Evolutionary conservation across 2,329 filamentous ascomycete genomes (phyloP), one percentile per base, ranked within the genome.

Genomic region (Penicillium palitans): DNA sequence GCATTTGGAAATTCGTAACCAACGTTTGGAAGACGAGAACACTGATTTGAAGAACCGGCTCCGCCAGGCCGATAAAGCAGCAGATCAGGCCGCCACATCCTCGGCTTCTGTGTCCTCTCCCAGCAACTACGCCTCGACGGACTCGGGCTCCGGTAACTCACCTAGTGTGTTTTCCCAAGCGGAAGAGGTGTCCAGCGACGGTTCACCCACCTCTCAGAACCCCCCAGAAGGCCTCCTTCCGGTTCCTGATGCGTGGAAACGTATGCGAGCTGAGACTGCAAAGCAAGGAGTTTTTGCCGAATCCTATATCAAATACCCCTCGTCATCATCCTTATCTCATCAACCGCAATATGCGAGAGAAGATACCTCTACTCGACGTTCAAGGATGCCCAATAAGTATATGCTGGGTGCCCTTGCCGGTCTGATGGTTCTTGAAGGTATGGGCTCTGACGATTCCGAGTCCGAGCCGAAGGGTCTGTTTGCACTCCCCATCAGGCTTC

Each of bases 401-500:
- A 95, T 97, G 90, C 87, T 97, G 6, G 93, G 93, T 42, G 93
- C 93, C 19, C 83, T 98, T 59, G 93, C 93, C 25, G 92, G 91
- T 15, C 80, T 98, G 19, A 96, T 98, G 93, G 83, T 97, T 35
- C 78, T 96, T 66, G 92, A 97, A 76, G 91, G 91, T 1, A 81
- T 93, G 55, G 82, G 83, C 84, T 89, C 71, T 78, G 87, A 65
- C 84, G 91, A 75, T 76, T 85, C 69, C 0, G 87, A 90, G 51
- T 81, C 81, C 1, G 81, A 87, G 6, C 80, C 85, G 50, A 88
- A 88, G 46, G 89, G 89, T 3, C 80, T 93, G 15, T 83, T 86
- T 60, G 84, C 86, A 24, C 59, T 90, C 19, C 89, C 89, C 1
- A 62, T 87, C 25, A 82, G 86, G 17, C 69, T 88, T 3, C 73